Evolutionary conservation across 257 asterid species (phyloP).

Genomic region (Gardenia jasminoides): DNA sequence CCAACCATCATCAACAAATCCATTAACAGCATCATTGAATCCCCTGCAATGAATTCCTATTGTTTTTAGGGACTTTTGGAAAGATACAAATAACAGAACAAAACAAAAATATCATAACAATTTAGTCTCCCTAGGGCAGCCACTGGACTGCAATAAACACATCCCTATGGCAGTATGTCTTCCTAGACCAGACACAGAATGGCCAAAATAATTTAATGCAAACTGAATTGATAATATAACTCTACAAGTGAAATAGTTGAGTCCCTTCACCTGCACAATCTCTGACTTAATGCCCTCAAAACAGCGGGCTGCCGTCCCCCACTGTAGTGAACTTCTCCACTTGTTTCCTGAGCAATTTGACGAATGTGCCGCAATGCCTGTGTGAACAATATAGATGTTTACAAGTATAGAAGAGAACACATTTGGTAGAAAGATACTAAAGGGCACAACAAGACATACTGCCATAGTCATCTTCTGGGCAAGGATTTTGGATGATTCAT

Average conservation of each 20-base stretch:
- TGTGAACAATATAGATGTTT: not conserved
- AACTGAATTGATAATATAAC: not conserved
- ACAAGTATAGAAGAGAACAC: not conserved
- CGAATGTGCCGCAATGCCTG: conserved; percentile 84
- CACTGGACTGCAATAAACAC: not conserved
- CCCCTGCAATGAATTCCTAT: conserved; percentile 49
- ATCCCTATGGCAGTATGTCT: no score
- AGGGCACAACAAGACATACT: conserved; percentile 35
- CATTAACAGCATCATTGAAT: conserved; percentile 91
- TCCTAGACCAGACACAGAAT: no score
- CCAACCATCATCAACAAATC: conserved; percentile 98
- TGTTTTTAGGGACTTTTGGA: not conserved
- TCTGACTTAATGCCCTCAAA: conserved; percentile 81
- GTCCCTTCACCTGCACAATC: conserved; percentile 63
- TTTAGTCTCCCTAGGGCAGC: not conserved
- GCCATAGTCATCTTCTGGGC: conserved; percentile 98
- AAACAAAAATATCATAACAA: not conserved
- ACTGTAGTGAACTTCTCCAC: conserved; percentile 75
- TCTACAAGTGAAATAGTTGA: not conserved
- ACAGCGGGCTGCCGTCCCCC: conserved; percentile 93
- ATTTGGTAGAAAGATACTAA: not conserved
- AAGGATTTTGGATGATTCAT: conserved; percentile 90
- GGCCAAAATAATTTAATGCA: no score
- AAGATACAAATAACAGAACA: not conserved
- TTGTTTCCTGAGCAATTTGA: conserved; percentile 89